A percentile compares a stretch with the other conserved stretches of the same genome.
phyloP scores from a whole-genome alignment of 352 stramenopile species.

The Phytophthora fragariae region DNA sequence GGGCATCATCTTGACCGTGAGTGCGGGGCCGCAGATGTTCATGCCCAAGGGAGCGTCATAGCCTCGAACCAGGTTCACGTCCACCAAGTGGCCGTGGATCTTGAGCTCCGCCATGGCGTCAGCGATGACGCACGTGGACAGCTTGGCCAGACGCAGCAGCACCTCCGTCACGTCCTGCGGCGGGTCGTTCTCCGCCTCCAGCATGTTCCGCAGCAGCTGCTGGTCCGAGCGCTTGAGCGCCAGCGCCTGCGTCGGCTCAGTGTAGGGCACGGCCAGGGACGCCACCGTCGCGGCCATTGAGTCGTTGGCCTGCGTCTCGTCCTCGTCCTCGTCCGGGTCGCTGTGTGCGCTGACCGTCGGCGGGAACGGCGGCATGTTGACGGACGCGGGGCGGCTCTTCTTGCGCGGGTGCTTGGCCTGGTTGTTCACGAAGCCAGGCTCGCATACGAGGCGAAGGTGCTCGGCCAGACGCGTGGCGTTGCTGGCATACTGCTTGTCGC shows the following conservation, averaged over 20 bases:
- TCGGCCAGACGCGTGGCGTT: conserved; percentile 85
- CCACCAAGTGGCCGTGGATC: conserved; percentile 81
- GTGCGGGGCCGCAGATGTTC: conserved; percentile 79
- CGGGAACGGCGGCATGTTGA: not conserved
- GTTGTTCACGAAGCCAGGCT: conserved; percentile 83
- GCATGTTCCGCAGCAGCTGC: conserved; percentile 68
- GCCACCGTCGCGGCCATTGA: conserved; percentile 18
- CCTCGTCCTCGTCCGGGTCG: conserved; percentile 1
- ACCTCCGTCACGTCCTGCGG: conserved; percentile 38
- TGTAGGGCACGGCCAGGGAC: conserved; percentile 37
- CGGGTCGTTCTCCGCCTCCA: conserved; percentile 56
- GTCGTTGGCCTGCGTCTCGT: conserved; percentile 12
- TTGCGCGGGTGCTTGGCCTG: conserved; percentile 43
- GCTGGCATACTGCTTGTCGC: conserved; percentile 87
- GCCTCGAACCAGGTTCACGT: conserved; percentile 74
- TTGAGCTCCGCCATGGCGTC: conserved; percentile 81
- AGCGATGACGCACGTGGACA: conserved; percentile 83
- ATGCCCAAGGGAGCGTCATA: conserved; percentile 62
- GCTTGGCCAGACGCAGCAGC: conserved; percentile 74
- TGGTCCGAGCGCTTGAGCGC: conserved; percentile 60
- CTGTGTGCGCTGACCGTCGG: not conserved
- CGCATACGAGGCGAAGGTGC: conserved; percentile 79
- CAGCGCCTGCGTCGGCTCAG: conserved; percentile 27
- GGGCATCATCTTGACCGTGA: conserved; percentile 82
- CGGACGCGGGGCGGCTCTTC: not conserved